Base-by-base conservation (phyloP, 805 yeast species). In the Suhomyces kilbournensis region DNA sequence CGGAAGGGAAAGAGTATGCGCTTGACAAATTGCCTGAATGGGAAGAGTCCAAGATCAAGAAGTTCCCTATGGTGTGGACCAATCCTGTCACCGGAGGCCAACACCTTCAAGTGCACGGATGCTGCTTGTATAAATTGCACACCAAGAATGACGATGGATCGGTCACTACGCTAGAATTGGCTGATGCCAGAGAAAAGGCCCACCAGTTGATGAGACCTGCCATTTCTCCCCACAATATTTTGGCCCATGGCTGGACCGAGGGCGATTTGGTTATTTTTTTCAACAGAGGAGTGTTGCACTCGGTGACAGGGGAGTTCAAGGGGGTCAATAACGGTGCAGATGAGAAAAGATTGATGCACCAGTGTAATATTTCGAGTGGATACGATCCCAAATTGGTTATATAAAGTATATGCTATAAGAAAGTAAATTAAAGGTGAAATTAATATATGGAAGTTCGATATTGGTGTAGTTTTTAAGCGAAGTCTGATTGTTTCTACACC, bases 231-330 rank as follows among this genome's bases (percentile, higher is more conserved):
- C 66, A 82, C 51, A 66, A 84, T 46, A 84, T 90, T 9, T 88
- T 88, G 68, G 87, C 91, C 3, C 96, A 90, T 67, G 81, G 82
- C 46, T 90, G 97, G 97, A 71, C 73, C 17, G 78, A 83, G 58
- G 97, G 96, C 51, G 97, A 90, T 62, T 78, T 90, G 63, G 94
- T 89, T 34, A 84, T 90, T 51, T 90, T 90, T 76, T 90, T 78
- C 71, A 90, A 90, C 76, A 79, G 93, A 66, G 96, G 96, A 44
- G 92, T 90, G 9, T 88, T 93, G 87, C 97, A 90, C 66, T 83
- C 93, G 1, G 97, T 90, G 30, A 90, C 96, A 14, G 96, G 97
- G 49, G 96, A 90, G 69, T 86, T 90, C 70, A 74, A 74, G 60
- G 78, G 76, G 4, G 67, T 70, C 44, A 51, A 56, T 19, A 61